These are phyloP conservation scores for Amaranthus hypochondriacus DNA, from an alignment of 148 eudicot genomes.

Conservation along the genomic window DNA sequence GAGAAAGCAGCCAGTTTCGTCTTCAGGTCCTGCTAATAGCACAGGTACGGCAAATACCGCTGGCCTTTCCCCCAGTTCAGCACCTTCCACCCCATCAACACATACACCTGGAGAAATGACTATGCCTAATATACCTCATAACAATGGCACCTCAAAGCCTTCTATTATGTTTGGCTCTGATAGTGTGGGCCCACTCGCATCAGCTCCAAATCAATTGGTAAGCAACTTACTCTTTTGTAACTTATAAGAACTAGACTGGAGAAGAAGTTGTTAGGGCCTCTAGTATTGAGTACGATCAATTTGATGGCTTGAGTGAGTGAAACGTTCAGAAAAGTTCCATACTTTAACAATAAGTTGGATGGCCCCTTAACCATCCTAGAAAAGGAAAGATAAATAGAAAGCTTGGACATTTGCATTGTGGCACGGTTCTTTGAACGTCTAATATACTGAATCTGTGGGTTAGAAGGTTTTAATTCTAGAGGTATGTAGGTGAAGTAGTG, in stretches of 20 bases:
- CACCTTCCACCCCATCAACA: slow-evolving; percentile 93
- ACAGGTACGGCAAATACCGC: slow-evolving; percentile 92
- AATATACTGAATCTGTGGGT: neutral
- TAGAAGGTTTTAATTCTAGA: neutral
- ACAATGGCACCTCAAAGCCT: slow-evolving; percentile 51
- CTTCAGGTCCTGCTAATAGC: slow-evolving; percentile 95
- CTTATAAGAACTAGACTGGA: neutral
- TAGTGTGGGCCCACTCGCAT: slow-evolving; percentile 36
- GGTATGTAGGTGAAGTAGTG: too few species aligned
- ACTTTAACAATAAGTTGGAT: neutral
- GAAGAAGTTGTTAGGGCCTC: neutral
- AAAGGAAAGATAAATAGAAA: too few species aligned
- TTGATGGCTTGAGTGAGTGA: neutral
- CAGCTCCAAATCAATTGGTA: slow-evolving; percentile 20
- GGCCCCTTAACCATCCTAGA: neutral
- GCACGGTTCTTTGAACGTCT: neutral
- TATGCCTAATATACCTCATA: slow-evolving; percentile 56
- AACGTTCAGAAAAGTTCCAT: neutral
- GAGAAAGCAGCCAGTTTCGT: slow-evolving; percentile 81
- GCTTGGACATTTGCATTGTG: too few species aligned
- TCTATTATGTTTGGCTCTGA: slow-evolving; percentile 43
- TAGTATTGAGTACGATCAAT: neutral
- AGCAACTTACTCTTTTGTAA: slow-evolving; percentile 20
- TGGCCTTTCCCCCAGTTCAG: slow-evolving; percentile 93
- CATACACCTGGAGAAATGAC: slow-evolving; percentile 92